Base-by-base conservation (phyloP, 805 yeast genomes). In the Millerozyma acaciae region DNA sequence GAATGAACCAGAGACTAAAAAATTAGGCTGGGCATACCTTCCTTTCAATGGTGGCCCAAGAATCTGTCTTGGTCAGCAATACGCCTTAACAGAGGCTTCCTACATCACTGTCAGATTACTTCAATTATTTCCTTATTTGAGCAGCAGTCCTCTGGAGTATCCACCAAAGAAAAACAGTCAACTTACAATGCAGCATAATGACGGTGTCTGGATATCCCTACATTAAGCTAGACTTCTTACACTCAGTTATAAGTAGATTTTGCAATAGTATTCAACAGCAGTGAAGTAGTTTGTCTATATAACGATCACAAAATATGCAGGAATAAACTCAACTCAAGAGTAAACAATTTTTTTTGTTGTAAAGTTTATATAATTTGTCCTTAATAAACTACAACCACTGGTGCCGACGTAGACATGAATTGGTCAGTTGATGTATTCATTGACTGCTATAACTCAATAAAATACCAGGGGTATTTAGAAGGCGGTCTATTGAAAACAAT, bases 371-470 rank as follows among this genome's bases (percentile, higher is more conserved):
- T 21, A 10, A 8, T 21, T 21, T 21, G 10, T 21, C 8, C 10
- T 21, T 21, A n/a, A n/a, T n/a, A n/a, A n/a, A n/a, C n/a, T 22
- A 26, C 21, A 21, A 32, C 26, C 30, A 25, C 28, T 16, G 30
- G 27, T 6, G 12, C 28, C 15, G 7, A 9, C 18, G 10, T 28
- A 16, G 34, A 34, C 10, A 37, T 47, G 26, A 48, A 52, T 39
- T 70, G 75, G 75, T 61, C 68, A 14, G 55, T 63, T 5, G 58
- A 57, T 35, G 57, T 55, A 4, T 71, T 74, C 44, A 55, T 60
- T 32, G 56, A 60, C 12, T 55, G 75, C n/a, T 74, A 77, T 43
- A 58, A 65, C 37, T 61, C 71, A 14, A 74, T 76, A 29, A 48
- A 48, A 20, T 34, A 40, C 28, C 47, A 40, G 25, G 47, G 45